Base-by-base conservation (phyloP, 2,329 filamentous ascomycete genomes). In the Drechslera avenae region DNA sequence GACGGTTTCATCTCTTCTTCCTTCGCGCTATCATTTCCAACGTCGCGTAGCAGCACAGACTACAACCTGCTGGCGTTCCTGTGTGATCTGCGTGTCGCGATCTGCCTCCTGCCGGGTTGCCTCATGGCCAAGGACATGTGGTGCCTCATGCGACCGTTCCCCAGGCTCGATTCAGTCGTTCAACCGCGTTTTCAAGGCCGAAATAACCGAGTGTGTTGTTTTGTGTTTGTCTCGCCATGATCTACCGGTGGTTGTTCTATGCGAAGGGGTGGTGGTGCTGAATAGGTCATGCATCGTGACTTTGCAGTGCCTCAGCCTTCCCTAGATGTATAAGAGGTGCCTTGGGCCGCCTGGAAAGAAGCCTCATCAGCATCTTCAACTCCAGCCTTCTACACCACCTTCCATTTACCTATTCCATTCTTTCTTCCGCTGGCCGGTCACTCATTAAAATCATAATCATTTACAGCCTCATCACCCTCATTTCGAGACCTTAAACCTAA, bases 31-130 rank as follows among this genome's bases (percentile, higher is more conserved):
- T 39, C 33, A 39, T 17, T 28, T 43, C 39, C 28, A 16, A 48
- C 44, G 33, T 39, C 37, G 41, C 37, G 37, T 23, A 48, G 23
- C 28, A 46, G 37, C 23, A 14, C 21, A 21, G 35, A 32, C 21
- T 30, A 19, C 1, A 48, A 33, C n/a, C 18, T 39, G 40, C 40
- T 36, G 34, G 18, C 13, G 13, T 37, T 31, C 18, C 31, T 47
- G 57, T 60, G 52, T 58, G 55, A 58, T 56, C 52, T 54, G 44
- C 57, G 52, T 54, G 56, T 58, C 55, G 46, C 48, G 41, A 50
- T 40, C 18, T 46, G 18, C 35, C 32, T 37, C 26, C 21, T 14
- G 18, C 40, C 37, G 37, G 35, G 17, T 31, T 35, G 39, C 54
- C 40, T 35, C 28, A 37, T 33, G 18, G 14, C 26, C 33, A 30